A percentile compares a stretch with the other conserved stretches of the same genome.
Evolutionary conservation across 352 stramenopile genomes (phyloP).

Genomic region (Detonula confervacea): DNA sequence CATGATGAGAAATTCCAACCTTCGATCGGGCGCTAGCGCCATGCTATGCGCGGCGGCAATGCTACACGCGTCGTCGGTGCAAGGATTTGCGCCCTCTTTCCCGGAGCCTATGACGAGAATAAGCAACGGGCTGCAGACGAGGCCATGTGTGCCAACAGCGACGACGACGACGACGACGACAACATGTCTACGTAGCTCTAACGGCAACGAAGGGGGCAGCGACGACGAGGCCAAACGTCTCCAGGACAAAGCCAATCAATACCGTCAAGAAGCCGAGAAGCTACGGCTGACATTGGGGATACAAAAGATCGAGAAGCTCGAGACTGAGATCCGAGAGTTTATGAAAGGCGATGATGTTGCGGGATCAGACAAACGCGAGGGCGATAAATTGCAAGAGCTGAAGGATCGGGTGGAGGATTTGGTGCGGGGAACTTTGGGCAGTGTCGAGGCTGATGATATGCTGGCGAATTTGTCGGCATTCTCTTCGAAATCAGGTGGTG

Average conservation of each 20-base stretch:
- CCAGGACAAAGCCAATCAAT: conserved; percentile 39
- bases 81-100: background rate
- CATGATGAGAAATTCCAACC: too few relatives aligned
- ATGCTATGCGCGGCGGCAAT: background rate
- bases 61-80: background rate
- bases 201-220: background rate
- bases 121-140: background rate
- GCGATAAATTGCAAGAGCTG: conserved; percentile 17
- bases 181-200: background rate
- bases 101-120: background rate
- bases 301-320: conserved; percentile 37
- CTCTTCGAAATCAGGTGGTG: background rate
- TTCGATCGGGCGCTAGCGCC: too few relatives aligned
- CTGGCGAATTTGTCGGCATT: conserved; percentile 16
- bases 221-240: conserved; percentile 30
- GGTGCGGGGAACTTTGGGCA: conserved; percentile 14
- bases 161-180: background rate
- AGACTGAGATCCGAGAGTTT: conserved; percentile 33
- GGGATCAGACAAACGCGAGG: background rate
- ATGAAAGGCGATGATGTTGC: background rate
- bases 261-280: conserved; percentile 37
- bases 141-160: background rate
- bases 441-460: conserved; percentile 31
- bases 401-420: conserved; percentile 33
- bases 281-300: conserved; percentile 29